Evolutionary conservation across 805 yeast species (phyloP).

Genomic region (Metschnikowia drakensbergensis): DNA sequence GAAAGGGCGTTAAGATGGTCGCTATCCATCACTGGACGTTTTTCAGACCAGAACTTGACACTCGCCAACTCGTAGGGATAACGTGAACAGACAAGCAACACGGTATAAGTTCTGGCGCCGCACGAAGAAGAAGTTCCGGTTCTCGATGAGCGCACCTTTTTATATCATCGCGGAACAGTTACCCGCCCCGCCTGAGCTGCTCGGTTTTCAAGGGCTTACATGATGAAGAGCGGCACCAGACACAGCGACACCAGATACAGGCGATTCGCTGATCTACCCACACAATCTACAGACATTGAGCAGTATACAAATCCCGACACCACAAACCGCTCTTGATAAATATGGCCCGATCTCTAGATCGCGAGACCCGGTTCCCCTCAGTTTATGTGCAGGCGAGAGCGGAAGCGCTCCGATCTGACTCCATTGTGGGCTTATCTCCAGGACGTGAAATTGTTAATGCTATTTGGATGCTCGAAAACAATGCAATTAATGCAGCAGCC

Average conservation of each 20-base stretch:
- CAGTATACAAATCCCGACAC: no score
- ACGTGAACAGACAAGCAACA: constrained; percentile 49
- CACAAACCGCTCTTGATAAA: no score
- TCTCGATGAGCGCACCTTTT: background rate
- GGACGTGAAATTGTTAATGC: background rate
- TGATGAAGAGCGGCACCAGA: background rate
- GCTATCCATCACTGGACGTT: constrained; percentile 34
- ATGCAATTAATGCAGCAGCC: background rate
- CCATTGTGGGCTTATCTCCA: constrained; percentile 2
- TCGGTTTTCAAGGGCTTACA: background rate
- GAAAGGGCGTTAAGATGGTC: constrained; percentile 49
- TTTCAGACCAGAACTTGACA: constrained; percentile 50
- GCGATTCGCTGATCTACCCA: no score
- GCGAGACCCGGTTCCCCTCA: constrained; percentile 1
- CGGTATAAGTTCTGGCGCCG: constrained; percentile 52
- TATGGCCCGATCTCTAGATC: background rate
- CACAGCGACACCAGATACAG: background rate
- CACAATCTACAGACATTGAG: no score
- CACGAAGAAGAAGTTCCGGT: constrained; percentile 32
- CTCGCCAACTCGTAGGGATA: constrained; percentile 47
- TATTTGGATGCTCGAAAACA: no score
- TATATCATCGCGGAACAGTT: constrained; percentile 13
- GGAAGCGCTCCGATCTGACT: constrained; percentile 2
- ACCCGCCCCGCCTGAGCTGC: constrained; percentile 10
- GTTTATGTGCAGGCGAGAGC: background rate